These are phyloP conservation scores for Spathaspora girioi DNA, from an alignment of 805 yeast species.

Conservation along the genomic window DNA sequence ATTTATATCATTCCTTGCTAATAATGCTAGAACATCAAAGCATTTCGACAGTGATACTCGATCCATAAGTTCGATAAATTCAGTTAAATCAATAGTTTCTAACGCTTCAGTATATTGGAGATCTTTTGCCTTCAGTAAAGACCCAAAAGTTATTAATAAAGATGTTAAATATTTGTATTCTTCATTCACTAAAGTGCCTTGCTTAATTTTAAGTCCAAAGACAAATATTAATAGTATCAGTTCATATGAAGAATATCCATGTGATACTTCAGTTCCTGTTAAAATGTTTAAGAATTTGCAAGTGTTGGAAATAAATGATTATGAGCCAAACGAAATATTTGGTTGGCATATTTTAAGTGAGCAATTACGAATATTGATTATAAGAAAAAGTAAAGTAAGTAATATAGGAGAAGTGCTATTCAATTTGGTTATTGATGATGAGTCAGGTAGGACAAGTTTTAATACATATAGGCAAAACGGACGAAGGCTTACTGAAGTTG, in stretches of 20 bases:
- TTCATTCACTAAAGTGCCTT: conserved; percentile 63
- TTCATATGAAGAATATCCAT: conserved; percentile 68
- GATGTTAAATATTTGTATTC: conserved; percentile 57
- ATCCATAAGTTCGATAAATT: conserved; percentile 56
- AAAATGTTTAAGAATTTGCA: conserved; percentile 57
- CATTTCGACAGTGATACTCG: conserved; percentile 41
- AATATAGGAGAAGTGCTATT: conserved; percentile 52
- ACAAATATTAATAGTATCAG: conserved; percentile 53
- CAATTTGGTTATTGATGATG: conserved; percentile 53
- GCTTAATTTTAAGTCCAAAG: conserved; percentile 58
- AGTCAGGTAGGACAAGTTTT: conserved; percentile 35
- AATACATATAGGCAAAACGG: conserved; percentile 16
- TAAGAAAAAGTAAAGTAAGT: conserved; percentile 47
- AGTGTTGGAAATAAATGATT: conserved; percentile 55
- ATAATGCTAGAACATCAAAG: conserved; percentile 44
- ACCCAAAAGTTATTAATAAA: conserved; percentile 43
- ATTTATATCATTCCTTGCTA: conserved; percentile 56
- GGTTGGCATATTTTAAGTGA: conserved; percentile 63
- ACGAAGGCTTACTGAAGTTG: conserved; percentile 6
- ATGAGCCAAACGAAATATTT: conserved; percentile 60
- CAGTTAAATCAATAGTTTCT: conserved; percentile 49
- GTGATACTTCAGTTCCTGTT: conserved; percentile 68
- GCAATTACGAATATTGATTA: conserved; percentile 49
- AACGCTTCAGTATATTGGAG: conserved; percentile 42
- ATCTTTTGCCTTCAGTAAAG: conserved; percentile 30